Conservation (phyloP, 2,329 filamentous ascomycete species). For the Pestalotiopsis fici region DNA sequence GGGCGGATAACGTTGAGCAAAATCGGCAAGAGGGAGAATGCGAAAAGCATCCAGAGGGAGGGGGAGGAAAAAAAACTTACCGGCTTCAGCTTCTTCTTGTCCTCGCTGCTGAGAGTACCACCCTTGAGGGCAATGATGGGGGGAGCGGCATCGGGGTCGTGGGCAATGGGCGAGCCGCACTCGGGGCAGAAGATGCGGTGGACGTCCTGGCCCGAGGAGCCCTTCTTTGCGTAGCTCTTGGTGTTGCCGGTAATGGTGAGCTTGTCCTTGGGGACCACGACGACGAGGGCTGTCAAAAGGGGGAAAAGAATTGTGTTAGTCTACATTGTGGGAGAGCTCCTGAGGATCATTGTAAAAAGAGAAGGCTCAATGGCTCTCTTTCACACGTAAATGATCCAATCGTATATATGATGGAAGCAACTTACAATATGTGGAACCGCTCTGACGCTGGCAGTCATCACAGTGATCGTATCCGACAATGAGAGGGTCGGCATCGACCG, state of each 20-base stretch:
- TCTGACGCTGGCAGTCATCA: conserved; percentile 73
- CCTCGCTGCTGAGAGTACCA: conserved; percentile 61
- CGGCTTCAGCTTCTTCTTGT: conserved; percentile 70
- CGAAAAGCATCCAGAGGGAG: not conserved
- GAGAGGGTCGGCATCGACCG: conserved; percentile 38
- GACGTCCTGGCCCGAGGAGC: conserved; percentile 62
- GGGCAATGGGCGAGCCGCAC: conserved; percentile 70
- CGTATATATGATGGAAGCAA: not conserved
- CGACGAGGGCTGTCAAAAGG: conserved; percentile 60
- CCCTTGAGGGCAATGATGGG: conserved; percentile 71
- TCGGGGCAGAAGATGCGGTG: conserved; percentile 71
- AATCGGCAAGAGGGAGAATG: not conserved
- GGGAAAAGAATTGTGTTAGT: conserved; percentile 13
- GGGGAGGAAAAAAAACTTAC: conserved; percentile 34
- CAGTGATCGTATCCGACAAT: conserved; percentile 68
- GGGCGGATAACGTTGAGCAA: too few relatives aligned
- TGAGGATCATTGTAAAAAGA: too few relatives aligned
- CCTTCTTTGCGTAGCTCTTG: conserved; percentile 64
- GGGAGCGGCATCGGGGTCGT: conserved; percentile 71
- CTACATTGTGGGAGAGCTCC: not conserved
- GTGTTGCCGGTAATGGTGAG: conserved; percentile 62
- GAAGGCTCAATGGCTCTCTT: not conserved
- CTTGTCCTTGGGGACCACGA: conserved; percentile 66
- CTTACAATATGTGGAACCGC: conserved; percentile 68
- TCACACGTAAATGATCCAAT: not conserved